A percentile compares a stretch with the other conserved stretches of the same genome.
Conservation (phyloP, 1,139 yeast species). For the Scheffersomyces segobiensis region DNA sequence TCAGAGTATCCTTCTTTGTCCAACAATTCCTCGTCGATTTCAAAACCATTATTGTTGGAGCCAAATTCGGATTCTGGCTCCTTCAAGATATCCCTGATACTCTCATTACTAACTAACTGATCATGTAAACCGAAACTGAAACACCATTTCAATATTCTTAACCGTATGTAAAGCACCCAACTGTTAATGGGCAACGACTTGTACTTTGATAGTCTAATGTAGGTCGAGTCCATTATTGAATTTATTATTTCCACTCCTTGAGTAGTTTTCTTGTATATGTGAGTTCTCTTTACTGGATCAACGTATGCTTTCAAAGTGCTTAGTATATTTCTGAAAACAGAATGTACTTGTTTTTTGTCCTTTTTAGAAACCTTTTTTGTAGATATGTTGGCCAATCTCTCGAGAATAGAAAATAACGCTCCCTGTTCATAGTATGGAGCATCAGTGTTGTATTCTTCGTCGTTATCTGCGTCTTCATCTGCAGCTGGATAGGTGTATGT, state of each 20-base stretch:
- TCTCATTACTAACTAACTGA: slow-evolving; percentile 56
- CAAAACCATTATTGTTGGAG: slow-evolving; percentile 3
- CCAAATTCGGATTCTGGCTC: slow-evolving; percentile 37
- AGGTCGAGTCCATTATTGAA: slow-evolving; percentile 41
- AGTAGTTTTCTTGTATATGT: slow-evolving; percentile 32
- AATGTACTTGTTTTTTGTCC: slow-evolving; percentile 60
- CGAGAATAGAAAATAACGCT: slow-evolving; percentile 45
- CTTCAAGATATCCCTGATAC: slow-evolving; percentile 42
- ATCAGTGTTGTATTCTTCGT: slow-evolving; percentile 42
- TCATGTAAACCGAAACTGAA: slow-evolving; percentile 67
- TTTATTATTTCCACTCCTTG: slow-evolving; percentile 44
- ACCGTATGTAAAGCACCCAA: slow-evolving; percentile 65
- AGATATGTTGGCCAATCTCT: slow-evolving; percentile 51
- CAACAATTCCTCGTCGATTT: slow-evolving; percentile 8
- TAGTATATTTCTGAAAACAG: slow-evolving; percentile 63
- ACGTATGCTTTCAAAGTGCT: slow-evolving; percentile 50
- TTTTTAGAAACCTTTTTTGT: slow-evolving; percentile 60
- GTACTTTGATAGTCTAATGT: slow-evolving; percentile 55
- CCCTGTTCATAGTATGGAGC: slow-evolving; percentile 63
- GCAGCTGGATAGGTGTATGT: slow-evolving; percentile 47
- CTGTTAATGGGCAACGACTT: slow-evolving; percentile 61
- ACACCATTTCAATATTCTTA: slow-evolving; percentile 69
- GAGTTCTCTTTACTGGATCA: slow-evolving; percentile 36
- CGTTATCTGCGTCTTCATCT: slow-evolving; percentile 25
- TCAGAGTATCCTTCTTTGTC: slow-evolving; percentile 11